Percentiles rank a stretch among this genome's conserved stretches.
phyloP scores from a whole-genome alignment of 345 rosid species.

The Citrus unshiu region DNA sequence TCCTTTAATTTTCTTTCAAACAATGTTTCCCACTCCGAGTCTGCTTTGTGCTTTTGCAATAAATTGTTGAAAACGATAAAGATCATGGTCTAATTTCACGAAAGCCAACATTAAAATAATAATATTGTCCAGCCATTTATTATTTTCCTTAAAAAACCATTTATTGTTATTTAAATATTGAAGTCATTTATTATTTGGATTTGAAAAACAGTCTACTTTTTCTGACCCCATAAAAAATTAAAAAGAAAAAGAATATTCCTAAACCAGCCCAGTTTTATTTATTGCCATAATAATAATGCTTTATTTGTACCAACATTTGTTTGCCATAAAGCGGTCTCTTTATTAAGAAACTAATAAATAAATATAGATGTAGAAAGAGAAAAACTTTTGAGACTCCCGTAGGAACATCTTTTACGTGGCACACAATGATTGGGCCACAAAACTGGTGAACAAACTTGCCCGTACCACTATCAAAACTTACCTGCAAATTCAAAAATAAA shows the following conservation, averaged over 20 bases:
- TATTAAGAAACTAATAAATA: not conserved
- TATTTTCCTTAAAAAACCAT: too few species aligned
- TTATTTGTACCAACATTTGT: not conserved
- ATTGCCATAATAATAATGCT: not conserved
- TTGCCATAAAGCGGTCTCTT: not conserved
- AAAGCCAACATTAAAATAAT: too few species aligned
- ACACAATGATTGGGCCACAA: not conserved
- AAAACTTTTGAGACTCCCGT: not conserved
- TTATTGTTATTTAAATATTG: too few species aligned
- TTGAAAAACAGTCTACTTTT: not conserved
- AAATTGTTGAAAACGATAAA: too few species aligned
- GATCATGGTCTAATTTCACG: too few species aligned
- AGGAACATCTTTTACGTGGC: not conserved
- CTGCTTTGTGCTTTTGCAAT: too few species aligned
- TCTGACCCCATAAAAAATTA: not conserved
- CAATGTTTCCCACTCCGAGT: too few species aligned
- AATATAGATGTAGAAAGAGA: too few species aligned
- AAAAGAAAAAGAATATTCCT: not conserved
- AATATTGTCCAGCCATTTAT: too few species aligned
- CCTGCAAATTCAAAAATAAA: slow-evolving; percentile 17
- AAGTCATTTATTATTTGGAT: too few species aligned
- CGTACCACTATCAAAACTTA: not conserved
- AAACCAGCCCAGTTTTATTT: too few species aligned
- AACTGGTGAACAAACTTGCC: not conserved
- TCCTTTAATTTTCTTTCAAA: too few species aligned